phyloP scores from a whole-genome alignment of 129 eudicot genomes.

The Flaveria sonorensis region DNA sequence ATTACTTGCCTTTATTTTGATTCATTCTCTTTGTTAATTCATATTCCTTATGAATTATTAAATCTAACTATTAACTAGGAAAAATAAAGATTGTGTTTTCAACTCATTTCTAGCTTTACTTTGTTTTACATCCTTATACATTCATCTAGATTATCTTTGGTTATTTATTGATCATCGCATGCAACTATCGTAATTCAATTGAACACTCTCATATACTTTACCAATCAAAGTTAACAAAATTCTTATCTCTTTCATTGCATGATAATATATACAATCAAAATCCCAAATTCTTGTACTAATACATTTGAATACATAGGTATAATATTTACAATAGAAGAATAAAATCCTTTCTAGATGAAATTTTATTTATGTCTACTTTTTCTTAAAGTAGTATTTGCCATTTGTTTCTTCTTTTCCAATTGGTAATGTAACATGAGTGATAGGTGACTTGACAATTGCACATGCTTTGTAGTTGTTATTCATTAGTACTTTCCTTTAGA shows the following conservation, averaged over 20 bases:
- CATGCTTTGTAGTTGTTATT: conserved; percentile 35
- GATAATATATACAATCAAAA: background rate
- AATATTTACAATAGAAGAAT: background rate
- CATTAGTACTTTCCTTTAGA: conserved; percentile 29
- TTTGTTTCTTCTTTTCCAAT: conserved; percentile 22
- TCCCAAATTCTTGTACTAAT: background rate
- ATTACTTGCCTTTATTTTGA: no score
- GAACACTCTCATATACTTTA: background rate
- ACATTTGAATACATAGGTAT: background rate
- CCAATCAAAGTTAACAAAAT: background rate
- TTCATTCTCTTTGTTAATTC: no score
- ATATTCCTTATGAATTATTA: no score
- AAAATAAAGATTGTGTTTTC: no score
- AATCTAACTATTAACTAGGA: no score
- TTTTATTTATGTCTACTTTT: background rate
- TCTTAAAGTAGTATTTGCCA: conserved; percentile 14
- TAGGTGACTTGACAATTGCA: conserved; percentile 32
- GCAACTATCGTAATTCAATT: background rate
- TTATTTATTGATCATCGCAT: background rate
- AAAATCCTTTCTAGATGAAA: background rate
- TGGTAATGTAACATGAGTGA: conserved; percentile 34
- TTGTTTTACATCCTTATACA: background rate
- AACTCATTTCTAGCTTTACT: no score
- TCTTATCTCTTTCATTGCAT: background rate
- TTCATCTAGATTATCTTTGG: background rate